Evolutionary conservation across 139 green algal genomes (phyloP).

Genomic region (Coccomyxa sp.): DNA sequence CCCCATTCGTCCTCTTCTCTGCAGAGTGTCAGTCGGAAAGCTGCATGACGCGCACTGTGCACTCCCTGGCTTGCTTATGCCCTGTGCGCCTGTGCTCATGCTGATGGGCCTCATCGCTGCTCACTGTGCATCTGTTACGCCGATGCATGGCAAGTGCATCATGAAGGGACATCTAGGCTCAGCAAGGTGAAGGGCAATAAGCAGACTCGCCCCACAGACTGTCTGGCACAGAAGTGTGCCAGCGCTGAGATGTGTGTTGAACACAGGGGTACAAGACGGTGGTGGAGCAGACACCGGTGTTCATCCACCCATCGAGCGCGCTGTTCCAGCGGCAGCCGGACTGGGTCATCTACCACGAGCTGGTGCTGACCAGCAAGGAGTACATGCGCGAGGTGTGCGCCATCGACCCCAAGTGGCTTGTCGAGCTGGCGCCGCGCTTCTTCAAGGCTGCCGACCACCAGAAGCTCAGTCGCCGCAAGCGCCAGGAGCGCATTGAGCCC

Average conservation of each 20-base stretch:
- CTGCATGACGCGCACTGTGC: too few species aligned
- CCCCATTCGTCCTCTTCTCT: too few species aligned
- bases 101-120: too few species aligned
- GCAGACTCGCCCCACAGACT: too few species aligned
- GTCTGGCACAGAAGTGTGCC: too few species aligned
- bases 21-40: too few species aligned
- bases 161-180: too few species aligned
- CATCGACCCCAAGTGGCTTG: slow-evolving; percentile 96
- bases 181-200: too few species aligned
- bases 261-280: slow-evolving; percentile 72
- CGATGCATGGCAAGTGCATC: too few species aligned
- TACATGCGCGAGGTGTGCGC: slow-evolving; percentile 93
- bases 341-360: slow-evolving; percentile 87
- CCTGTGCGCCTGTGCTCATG: too few species aligned
- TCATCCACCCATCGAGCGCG: slow-evolving; percentile 89
- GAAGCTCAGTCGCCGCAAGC: slow-evolving; percentile 89
- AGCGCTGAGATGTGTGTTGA: background rate
- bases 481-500: slow-evolving; percentile 92
- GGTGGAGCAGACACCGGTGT: slow-evolving; percentile 92
- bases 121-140: too few species aligned
- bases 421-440: slow-evolving; percentile 95
- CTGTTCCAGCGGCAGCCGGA: slow-evolving; percentile 93
- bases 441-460: slow-evolving; percentile 89
- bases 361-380: slow-evolving; percentile 98
- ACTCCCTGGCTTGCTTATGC: too few species aligned